Conservation (phyloP, 768 basidiomycete genomes). For the Solioccasus polychromus region DNA sequence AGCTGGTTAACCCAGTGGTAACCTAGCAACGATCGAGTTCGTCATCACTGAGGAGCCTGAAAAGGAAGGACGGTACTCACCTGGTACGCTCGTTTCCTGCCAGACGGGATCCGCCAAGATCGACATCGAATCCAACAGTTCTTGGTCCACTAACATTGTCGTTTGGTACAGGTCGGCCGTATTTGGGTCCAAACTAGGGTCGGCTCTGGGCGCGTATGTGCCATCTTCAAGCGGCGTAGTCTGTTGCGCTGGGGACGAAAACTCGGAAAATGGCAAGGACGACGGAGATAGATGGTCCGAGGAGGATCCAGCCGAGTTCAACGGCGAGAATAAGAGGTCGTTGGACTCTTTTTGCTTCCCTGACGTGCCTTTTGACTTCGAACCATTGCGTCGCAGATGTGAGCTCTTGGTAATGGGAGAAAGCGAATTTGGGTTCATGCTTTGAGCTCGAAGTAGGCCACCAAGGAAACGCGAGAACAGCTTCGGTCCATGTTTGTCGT, state of each 20-base stretch:
- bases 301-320: conserved; percentile 9
- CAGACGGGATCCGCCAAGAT: conserved; percentile 54
- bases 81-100: conserved; percentile 54
- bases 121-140: conserved; percentile 61
- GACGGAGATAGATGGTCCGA: conserved; percentile 22
- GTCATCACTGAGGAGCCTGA: neutral
- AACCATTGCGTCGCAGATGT: conserved; percentile 17
- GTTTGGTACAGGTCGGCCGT: conserved; percentile 43
- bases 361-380: conserved; percentile 8
- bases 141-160: conserved; percentile 57
- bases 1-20: conserved; percentile 37
- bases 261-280: conserved; percentile 34
- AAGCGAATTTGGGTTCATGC: conserved; percentile 26
- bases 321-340: conserved; percentile 1
- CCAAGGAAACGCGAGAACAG: conserved; percentile 78
- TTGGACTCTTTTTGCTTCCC: conserved; percentile 13
- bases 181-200: conserved; percentile 15
- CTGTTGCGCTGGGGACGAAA: conserved; percentile 36
- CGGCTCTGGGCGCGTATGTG: conserved; percentile 5
- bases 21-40: no score
- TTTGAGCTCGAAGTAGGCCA: conserved; percentile 62
- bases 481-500: conserved; percentile 78
- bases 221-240: conserved; percentile 39
- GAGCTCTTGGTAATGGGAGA: conserved; percentile 18
- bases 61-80: conserved; percentile 38